These are phyloP conservation scores for Licmophora abbreviata DNA, from an alignment of 108 stramenopile species.

Conservation along the genomic window DNA sequence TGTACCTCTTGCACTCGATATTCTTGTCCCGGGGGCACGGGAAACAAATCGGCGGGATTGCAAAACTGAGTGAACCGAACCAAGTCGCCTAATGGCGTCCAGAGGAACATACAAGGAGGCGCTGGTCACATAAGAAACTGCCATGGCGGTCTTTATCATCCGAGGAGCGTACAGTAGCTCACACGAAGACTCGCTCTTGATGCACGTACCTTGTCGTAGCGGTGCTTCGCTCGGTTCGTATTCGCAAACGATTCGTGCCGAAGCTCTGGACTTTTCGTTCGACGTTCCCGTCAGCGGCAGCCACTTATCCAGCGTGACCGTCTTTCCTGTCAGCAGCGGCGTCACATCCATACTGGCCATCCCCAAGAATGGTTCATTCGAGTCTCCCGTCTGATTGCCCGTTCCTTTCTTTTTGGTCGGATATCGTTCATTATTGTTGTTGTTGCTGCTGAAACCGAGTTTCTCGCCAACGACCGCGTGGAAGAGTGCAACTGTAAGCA, in stretches of 20 bases:
- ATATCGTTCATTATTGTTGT: constrained; percentile 12
- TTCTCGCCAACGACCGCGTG: no score
- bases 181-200: no score
- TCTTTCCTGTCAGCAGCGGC: constrained; percentile 58
- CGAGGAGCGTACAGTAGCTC: no score
- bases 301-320: constrained; percentile 62
- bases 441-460: no score
- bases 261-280: constrained; percentile 4
- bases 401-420: constrained; percentile 4
- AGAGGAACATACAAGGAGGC: no score
- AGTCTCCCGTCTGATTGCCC: constrained; percentile 24
- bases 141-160: no score
- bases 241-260: constrained; percentile 66
- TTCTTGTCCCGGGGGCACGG: constrained; percentile 29
- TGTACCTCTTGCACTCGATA: constrained; percentile 42
- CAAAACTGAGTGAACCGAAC: constrained; percentile 64
- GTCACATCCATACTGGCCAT: constrained; percentile 58
- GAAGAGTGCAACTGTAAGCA: constrained; percentile 38
- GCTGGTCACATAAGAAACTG: no score
- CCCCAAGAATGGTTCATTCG: constrained; percentile 56
- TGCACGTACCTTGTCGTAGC: no score
- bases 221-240: constrained; percentile 65
- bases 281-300: constrained; percentile 20
- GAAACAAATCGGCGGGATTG: constrained; percentile 54
- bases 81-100: constrained; percentile 56